Evolutionary conservation across 73 alveolate genomes (phyloP).

Genomic region (Paramecium bursaria): DNA sequence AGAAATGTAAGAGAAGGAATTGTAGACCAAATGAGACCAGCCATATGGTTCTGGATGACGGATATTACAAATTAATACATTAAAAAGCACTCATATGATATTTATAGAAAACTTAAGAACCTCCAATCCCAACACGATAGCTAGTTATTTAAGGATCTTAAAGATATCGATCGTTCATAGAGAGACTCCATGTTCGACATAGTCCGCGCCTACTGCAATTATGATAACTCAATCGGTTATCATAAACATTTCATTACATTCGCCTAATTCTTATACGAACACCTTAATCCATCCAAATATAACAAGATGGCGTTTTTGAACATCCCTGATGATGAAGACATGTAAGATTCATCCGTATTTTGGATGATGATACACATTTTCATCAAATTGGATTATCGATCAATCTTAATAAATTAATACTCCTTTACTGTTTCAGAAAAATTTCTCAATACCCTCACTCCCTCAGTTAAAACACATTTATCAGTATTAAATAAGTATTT

Average conservation of each 20-base stretch:
- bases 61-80: constrained; percentile 7
- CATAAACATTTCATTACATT: too few species aligned
- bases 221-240: constrained; percentile 28
- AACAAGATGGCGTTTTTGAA: too few species aligned
- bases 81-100: neutral
- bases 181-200: constrained; percentile 32
- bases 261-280: too few species aligned
- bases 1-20: constrained; percentile 44
- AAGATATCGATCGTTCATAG: neutral
- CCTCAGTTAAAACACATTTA: constrained; percentile 14
- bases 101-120: constrained; percentile 8
- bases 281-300: too few species aligned
- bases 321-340: too few species aligned
- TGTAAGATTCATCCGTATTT: constrained; percentile 21
- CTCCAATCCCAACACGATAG: neutral
- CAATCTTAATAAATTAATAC: neutral
- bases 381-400: neutral
- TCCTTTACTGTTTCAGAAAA: constrained; percentile 14
- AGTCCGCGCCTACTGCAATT: constrained; percentile 17
- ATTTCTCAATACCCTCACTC: constrained; percentile 28
- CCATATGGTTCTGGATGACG: constrained; percentile 46
- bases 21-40: constrained; percentile 4
- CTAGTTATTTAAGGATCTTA: constrained; percentile 1
- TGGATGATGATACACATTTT: constrained; percentile 43
- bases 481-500: too few species aligned